A percentile compares a stretch with the other conserved stretches of the same genome.
These are phyloP conservation scores for Suillus placidus DNA, from an alignment of 768 basidiomycete species.

Conservation along the genomic window DNA sequence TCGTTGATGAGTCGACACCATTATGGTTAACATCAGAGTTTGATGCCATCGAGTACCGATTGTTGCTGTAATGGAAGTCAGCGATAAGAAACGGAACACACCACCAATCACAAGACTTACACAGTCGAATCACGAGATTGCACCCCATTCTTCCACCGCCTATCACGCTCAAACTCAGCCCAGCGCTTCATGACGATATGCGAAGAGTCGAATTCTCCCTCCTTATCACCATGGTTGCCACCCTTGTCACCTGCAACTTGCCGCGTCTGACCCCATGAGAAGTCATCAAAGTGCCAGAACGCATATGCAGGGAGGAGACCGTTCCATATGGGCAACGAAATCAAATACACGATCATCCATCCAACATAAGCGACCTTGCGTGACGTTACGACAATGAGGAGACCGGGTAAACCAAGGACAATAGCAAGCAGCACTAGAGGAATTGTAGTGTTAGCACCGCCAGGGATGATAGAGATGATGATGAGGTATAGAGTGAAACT, in stretches of 20 bases:
- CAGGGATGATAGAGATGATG: conserved; percentile 83
- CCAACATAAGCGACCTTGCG: conserved; percentile 93
- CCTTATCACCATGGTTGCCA: conserved; percentile 84
- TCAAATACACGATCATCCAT: conserved; percentile 95
- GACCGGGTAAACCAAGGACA: conserved; percentile 93
- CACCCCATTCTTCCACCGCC: conserved; percentile 88
- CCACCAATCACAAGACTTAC: conserved; percentile 44
- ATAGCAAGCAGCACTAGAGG: conserved; percentile 92
- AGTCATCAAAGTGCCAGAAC: conserved; percentile 99
- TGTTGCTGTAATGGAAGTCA: conserved; percentile 39
- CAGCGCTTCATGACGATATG: conserved; percentile 99
- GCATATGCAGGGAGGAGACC: conserved; percentile 93
- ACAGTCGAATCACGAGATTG: conserved; percentile 80
- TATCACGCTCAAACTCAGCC: conserved; percentile 96
- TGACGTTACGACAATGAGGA: conserved; percentile 95
- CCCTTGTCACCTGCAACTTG: conserved; percentile 75
- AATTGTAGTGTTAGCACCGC: conserved; percentile 76
- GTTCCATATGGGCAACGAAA: conserved; percentile 97
- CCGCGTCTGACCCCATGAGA: conserved; percentile 96
- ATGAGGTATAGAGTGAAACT: conserved; percentile 95
- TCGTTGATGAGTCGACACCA: conserved; percentile 59
- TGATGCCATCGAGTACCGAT: conserved; percentile 76
- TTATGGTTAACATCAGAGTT: conserved; percentile 73
- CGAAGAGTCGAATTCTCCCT: conserved; percentile 94
- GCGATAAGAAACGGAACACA: conserved; percentile 26